A percentile compares a stretch with the other conserved stretches of the same genome.
phyloP scores from a whole-genome alignment of 2,329 filamentous ascomycete genomes.

The Harringtonia lauricola region DNA sequence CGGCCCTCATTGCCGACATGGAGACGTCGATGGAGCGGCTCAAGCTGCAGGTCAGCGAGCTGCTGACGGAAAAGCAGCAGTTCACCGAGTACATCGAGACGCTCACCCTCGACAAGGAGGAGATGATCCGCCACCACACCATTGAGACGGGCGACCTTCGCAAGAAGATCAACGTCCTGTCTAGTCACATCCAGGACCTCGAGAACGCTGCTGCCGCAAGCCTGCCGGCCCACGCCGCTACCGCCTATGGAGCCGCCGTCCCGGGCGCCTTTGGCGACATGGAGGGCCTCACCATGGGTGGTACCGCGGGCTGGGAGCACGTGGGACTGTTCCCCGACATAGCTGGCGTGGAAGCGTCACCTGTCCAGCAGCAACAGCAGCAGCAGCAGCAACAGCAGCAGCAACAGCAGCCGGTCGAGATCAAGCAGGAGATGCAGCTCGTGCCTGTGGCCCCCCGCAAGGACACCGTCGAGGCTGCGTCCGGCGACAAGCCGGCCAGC shows the following conservation, averaged over 20 bases:
- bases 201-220: slow-evolving; percentile 39
- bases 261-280: slow-evolving; percentile 64
- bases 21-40: slow-evolving; percentile 66
- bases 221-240: slow-evolving; percentile 23
- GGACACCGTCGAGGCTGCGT: slow-evolving; percentile 27
- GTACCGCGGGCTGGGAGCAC: slow-evolving; percentile 60
- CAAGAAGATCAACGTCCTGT: slow-evolving; percentile 81
- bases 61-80: slow-evolving; percentile 62
- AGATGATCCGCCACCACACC: slow-evolving; percentile 79
- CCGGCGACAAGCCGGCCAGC: slow-evolving; percentile 49
- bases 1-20: slow-evolving; percentile 61
- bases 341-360: slow-evolving; percentile 36
- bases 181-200: slow-evolving; percentile 58
- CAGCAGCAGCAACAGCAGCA: slow-evolving; percentile 5
- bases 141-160: slow-evolving; percentile 83
- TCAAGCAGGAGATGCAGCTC: slow-evolving; percentile 47
- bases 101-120: slow-evolving; percentile 78
- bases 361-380: slow-evolving; percentile 22
- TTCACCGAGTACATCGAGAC: slow-evolving; percentile 65
- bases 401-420: background rate
- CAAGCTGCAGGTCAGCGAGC: slow-evolving; percentile 58
- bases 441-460: slow-evolving; percentile 40
- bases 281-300: slow-evolving; percentile 72
- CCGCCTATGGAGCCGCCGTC: slow-evolving; percentile 32
- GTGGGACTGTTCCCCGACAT: slow-evolving; percentile 69